Base-by-base conservation (phyloP, 371 early-diverging fungal species). In the Lichtheimia hyalospora region DNA sequence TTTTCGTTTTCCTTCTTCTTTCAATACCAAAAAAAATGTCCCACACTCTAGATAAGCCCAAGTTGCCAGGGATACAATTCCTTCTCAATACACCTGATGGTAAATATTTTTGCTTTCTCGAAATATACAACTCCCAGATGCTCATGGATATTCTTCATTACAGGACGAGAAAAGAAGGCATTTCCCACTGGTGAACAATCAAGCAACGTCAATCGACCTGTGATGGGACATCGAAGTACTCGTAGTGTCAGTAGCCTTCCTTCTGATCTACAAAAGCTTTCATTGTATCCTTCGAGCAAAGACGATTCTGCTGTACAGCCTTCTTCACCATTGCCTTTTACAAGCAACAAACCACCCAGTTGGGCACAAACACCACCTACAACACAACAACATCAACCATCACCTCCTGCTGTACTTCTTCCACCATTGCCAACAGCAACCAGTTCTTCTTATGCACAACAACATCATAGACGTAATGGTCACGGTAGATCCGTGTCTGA, bases 231-330 rank as follows among this genome's bases (percentile, higher is more conserved):
- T 48, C 44, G 66, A 41, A 60, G 57, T 18, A 60, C 61, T 40
- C 54, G 54, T n/a, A 65, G 66, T 28, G 61, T 65, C 3, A 65
- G 66, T 24, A 57, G 57, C 15, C 61, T 65, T 28, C 66, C 66
- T 7, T 55, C 61, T n/a, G 66, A 65, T 18, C 41, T 65, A 34
- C 66, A 65, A 49, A 60, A 61, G 7, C 41, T 65, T 23, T 65
- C 66, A 2, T 20, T 65, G 53, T 40, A 63, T 54, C 49, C 57
- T 28, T 34, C 63, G 3, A 60, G 42, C 50, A 60, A 40, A 42
- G 60, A 52, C 53, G 52, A 52, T 28, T 25, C 27, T 14, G 50
- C 49, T 18, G 57, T 41, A 15, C 20, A 57, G 46, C 46, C n/a
- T 21, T 46, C 46, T 3, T n/a, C 23, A 20, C 18, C 39, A 18